A percentile compares a stretch with the other conserved stretches of the same genome.
phyloP scores from a whole-genome alignment of 495 filamentous ascomycete species.

The Trichoderma reesei region DNA sequence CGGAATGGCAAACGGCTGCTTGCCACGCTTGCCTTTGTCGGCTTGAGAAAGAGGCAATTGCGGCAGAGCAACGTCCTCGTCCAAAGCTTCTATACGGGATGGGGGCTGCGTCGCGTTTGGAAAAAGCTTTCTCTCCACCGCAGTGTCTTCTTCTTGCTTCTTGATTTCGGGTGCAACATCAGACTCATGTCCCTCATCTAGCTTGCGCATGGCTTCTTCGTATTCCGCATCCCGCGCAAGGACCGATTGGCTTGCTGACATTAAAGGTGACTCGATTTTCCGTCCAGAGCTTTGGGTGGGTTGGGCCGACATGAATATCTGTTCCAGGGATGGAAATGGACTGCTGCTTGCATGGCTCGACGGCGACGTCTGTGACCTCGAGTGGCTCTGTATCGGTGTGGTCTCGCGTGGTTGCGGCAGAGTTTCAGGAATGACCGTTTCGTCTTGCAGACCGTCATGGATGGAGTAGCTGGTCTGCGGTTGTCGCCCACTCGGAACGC shows the following conservation, averaged over 20 bases:
- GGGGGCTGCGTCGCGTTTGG: constrained; percentile 12
- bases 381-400: not conserved
- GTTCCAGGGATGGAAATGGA: constrained; percentile 29
- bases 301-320: constrained; percentile 20
- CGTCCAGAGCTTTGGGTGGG: constrained; percentile 18
- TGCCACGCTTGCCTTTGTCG: not conserved
- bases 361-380: not conserved
- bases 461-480: constrained; percentile 25
- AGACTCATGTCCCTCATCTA: constrained; percentile 22
- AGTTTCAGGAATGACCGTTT: constrained; percentile 13
- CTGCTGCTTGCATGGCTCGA: constrained; percentile 11
- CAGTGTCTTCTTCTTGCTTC: constrained; percentile 1
- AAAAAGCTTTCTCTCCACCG: not conserved
- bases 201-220: constrained; percentile 25
- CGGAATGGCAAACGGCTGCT: constrained; percentile 22
- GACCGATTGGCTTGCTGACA: constrained; percentile 11
- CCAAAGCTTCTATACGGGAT: too few relatives aligned
- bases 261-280: constrained; percentile 16
- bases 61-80: not conserved
- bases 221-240: constrained; percentile 23
- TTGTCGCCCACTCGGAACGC: constrained; percentile 31
- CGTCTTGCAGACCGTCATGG: constrained; percentile 17
- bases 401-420: not conserved
- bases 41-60: not conserved
- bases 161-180: constrained; percentile 1